Base-by-base conservation (phyloP, 129 eudicot species). In the Flaveria robusta region DNA sequence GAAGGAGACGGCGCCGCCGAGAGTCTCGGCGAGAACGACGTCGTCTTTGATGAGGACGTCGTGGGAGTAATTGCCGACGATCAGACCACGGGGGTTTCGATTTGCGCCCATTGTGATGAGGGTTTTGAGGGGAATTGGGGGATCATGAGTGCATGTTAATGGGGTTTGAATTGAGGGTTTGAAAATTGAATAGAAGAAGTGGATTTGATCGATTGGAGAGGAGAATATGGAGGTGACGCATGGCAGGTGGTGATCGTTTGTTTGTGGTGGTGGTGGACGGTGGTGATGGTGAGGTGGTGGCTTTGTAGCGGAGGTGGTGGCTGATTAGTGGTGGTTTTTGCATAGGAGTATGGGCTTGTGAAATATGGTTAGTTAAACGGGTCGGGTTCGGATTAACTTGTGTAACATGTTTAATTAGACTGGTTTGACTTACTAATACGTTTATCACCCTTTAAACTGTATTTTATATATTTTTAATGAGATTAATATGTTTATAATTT, bases 1-100 rank as follows among this genome's bases (percentile, higher is more conserved):
- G 83, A 93, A 93, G 70, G 98, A 81, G 74, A 85, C 88, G 37
- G 96, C 98, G 70, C 98, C 98, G 81, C 98, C 98, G 42, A 93
- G 91, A 68, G 91, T 88, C 27, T 90, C 77, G 74, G 93, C 91
- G 18, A 91, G 56, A 0, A 88, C 84, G 65, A 67, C 86, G 67
- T 77, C 88, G 79, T 91, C 96, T 66, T 80, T 86, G 77, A 91
- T 75, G n/a, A 93, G 78, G 22, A 88, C 89, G 80, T 93, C 98
- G 85, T 93, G 98, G 71, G 96, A 91, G 79, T 90, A 91, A 76
- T 93, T 93, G 5, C 98, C 98, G 62, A 91, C 93, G 71, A 91
- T 77, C 9, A 90, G 45, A 70, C 91, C 87, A 0, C 78, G 85
- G 27, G 60, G 90, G 29, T 76, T 60, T 42, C n/a, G 83, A 12